Evolutionary conservation across 306 rosid species (phyloP).

Genomic region (Cercis canadensis): DNA sequence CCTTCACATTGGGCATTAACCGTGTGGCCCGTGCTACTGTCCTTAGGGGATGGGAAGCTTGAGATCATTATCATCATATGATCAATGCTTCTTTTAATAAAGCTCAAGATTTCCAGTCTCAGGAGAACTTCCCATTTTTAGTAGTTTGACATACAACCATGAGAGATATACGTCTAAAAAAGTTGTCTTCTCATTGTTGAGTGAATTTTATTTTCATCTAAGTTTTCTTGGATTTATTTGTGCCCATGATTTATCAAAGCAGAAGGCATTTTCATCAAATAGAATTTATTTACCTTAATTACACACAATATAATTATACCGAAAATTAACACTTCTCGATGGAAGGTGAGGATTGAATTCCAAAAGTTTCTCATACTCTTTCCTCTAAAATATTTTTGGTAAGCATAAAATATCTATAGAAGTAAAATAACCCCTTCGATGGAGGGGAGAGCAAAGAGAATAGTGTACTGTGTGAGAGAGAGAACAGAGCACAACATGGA

Average conservation of each 20-base stretch:
- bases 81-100: constrained; percentile 34
- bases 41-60: constrained; percentile 98
- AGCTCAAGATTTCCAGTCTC: constrained; percentile 22
- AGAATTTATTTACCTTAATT: not conserved
- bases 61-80: constrained; percentile 24
- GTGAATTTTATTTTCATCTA: constrained; percentile 26
- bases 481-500: too few relatives aligned
- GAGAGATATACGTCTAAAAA: not conserved
- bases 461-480: too few relatives aligned
- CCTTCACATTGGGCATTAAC: constrained; percentile 81
- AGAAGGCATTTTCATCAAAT: not conserved
- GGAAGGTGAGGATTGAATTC: too few relatives aligned
- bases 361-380: too few relatives aligned
- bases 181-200: constrained; percentile 29
- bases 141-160: not conserved
- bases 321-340: too few relatives aligned
- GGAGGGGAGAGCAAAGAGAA: too few relatives aligned
- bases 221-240: constrained; percentile 24
- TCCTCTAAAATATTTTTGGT: too few relatives aligned
- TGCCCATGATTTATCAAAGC: constrained; percentile 15
- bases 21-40: constrained; percentile 90
- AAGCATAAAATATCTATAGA: too few relatives aligned
- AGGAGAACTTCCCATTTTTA: constrained; percentile 21
- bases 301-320: too few relatives aligned
- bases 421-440: too few relatives aligned